phyloP scores from a whole-genome alignment of 2,329 filamentous ascomycete genomes.

The Hymenoscyphus linearis region DNA sequence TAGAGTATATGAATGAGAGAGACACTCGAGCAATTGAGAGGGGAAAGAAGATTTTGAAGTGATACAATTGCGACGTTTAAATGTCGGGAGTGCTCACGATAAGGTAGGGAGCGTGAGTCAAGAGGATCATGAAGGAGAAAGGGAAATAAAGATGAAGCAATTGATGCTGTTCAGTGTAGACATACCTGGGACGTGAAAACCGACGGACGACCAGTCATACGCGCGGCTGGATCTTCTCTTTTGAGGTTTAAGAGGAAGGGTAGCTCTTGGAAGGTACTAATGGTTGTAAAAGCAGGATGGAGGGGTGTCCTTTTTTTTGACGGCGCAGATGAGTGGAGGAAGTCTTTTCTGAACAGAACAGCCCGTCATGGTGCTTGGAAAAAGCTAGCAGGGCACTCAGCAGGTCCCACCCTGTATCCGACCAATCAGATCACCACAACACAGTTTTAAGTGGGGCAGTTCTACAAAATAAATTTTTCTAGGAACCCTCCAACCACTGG shows the following conservation, averaged over 20 bases:
- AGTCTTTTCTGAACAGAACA: background rate
- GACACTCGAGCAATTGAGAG: slow-evolving; percentile 4
- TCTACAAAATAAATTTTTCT: background rate
- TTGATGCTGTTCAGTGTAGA: slow-evolving; percentile 5
- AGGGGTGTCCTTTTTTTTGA: background rate
- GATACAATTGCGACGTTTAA: slow-evolving; percentile 7
- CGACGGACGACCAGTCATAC: slow-evolving; percentile 82
- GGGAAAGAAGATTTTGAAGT: slow-evolving; percentile 1
- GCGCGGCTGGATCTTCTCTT: slow-evolving; percentile 44
- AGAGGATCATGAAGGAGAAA: slow-evolving; percentile 4
- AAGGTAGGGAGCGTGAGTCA: slow-evolving; percentile 17
- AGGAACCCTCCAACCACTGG: background rate
- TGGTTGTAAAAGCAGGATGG: background rate
- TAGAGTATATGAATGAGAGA: background rate
- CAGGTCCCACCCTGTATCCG: background rate
- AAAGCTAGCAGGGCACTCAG: background rate
- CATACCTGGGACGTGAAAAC: slow-evolving; percentile 81
- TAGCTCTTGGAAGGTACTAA: background rate
- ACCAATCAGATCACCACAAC: background rate
- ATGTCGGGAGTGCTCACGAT: slow-evolving; percentile 11
- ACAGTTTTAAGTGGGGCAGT: background rate
- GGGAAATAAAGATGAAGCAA: slow-evolving; percentile 6
- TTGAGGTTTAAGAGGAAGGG: background rate
- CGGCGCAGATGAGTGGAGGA: background rate
- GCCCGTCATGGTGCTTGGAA: background rate